These are phyloP conservation scores for Lasiosphaeria miniovina DNA, from an alignment of 495 filamentous ascomycete species.

Conservation along the genomic window DNA sequence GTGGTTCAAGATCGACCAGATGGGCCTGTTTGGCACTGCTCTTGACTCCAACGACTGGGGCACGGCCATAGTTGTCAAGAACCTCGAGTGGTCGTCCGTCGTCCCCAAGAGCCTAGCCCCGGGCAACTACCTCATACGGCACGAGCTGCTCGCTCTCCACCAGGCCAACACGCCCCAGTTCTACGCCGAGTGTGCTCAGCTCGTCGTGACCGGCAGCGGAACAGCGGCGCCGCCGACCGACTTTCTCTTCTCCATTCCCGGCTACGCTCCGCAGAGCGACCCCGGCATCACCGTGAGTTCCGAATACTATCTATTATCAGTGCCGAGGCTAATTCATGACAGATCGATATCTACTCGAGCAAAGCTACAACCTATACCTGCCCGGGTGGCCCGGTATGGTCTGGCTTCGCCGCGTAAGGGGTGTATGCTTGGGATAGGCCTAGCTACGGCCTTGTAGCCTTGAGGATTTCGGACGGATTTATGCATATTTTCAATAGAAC, in stretches of 20 bases:
- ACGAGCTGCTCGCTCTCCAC: conserved; percentile 43
- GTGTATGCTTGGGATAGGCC: too few relatives aligned
- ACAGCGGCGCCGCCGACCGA: conserved; percentile 27
- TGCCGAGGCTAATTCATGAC: conserved; percentile 3
- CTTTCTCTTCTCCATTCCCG: conserved; percentile 44
- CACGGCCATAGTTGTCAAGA: conserved; percentile 44
- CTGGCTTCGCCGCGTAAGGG: conserved; percentile 26
- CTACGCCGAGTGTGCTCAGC: conserved; percentile 45
- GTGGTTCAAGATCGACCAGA: conserved; percentile 53
- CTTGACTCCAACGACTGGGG: conserved; percentile 52
- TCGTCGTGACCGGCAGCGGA: conserved; percentile 39
- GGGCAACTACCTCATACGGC: conserved; percentile 42
- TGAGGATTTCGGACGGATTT: too few relatives aligned
- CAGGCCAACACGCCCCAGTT: conserved; percentile 36
- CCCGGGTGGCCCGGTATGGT: conserved; percentile 52
- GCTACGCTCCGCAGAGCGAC: conserved; percentile 47
- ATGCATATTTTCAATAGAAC: too few relatives aligned
- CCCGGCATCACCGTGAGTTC: conserved; percentile 45
- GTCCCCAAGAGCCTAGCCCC: conserved; percentile 35
- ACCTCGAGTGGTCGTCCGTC: conserved; percentile 46
- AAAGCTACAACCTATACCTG: conserved; percentile 47
- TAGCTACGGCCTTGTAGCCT: too few relatives aligned
- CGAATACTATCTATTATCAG: background rate
- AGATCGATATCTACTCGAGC: conserved; percentile 48
- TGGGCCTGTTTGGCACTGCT: conserved; percentile 30